phyloP scores from a whole-genome alignment of 352 stramenopile species.

The Pelagophyceae sp. region DNA sequence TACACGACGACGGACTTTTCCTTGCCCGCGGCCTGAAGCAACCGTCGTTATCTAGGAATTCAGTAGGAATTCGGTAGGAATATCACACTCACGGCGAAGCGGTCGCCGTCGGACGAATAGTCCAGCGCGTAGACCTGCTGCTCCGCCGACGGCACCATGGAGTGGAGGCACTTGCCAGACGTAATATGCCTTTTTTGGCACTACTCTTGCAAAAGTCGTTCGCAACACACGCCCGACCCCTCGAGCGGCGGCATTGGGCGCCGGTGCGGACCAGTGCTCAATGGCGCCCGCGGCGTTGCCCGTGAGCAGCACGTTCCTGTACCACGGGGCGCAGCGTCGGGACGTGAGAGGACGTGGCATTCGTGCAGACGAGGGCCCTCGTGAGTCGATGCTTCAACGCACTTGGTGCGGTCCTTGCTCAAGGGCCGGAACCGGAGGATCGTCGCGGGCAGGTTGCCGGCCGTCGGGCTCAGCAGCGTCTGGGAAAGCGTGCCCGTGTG shows the following conservation, averaged over 20 bases:
- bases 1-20: conserved; percentile 68
- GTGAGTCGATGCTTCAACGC: not conserved
- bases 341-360: conserved; percentile 7
- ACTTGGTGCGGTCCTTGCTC: conserved; percentile 7
- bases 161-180: conserved; percentile 69
- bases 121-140: conserved; percentile 28
- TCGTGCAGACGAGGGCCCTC: not conserved
- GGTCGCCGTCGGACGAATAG: conserved; percentile 52
- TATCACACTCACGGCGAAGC: too few relatives aligned
- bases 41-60: too few relatives aligned
- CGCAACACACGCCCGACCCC: too few relatives aligned
- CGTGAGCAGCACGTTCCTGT: conserved; percentile 27
- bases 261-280: conserved; percentile 75
- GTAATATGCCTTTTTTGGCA: too few relatives aligned
- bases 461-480: conserved; percentile 3
- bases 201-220: too few relatives aligned
- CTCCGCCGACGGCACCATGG: conserved; percentile 52
- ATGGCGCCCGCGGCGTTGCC: conserved; percentile 65
- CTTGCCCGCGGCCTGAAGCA: conserved; percentile 65
- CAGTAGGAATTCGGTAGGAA: too few relatives aligned
- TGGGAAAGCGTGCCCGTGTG: conserved; percentile 15
- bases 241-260: too few relatives aligned
- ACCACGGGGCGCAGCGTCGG: conserved; percentile 1
- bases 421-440: not conserved
- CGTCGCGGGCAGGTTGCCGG: not conserved